These are phyloP conservation scores for Cetradonia linearis DNA, from an alignment of 495 filamentous ascomycete genomes.

Conservation along the genomic window DNA sequence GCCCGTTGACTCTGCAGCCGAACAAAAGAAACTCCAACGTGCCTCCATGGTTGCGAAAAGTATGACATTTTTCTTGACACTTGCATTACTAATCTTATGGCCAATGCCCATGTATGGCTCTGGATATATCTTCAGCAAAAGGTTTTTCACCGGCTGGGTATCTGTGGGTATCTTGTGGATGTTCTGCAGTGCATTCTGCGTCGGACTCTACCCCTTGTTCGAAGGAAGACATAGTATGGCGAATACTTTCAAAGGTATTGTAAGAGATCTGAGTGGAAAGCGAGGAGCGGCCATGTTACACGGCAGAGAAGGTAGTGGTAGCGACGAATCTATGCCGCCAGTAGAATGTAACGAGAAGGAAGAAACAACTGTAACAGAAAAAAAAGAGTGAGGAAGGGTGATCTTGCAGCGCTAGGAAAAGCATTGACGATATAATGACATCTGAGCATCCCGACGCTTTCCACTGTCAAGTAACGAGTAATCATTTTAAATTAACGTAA, in stretches of 20 bases:
- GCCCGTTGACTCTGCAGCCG: constrained; percentile 38
- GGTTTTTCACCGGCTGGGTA: constrained; percentile 91
- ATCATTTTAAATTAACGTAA: background rate
- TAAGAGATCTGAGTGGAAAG: constrained; percentile 56
- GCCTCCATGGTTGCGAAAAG: constrained; percentile 71
- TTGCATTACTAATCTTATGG: constrained; percentile 77
- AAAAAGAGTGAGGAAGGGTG: constrained; percentile 8
- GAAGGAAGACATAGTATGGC: constrained; percentile 64
- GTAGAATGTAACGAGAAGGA: constrained; percentile 11
- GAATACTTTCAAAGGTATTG: constrained; percentile 55
- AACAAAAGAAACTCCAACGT: constrained; percentile 56
- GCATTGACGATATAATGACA: constrained; percentile 5
- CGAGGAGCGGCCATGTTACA: constrained; percentile 15
- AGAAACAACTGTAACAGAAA: background rate
- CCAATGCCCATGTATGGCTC: constrained; percentile 90
- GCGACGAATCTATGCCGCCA: constrained; percentile 6
- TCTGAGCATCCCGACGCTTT: background rate
- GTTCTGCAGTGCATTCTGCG: constrained; percentile 60
- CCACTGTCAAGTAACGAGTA: background rate
- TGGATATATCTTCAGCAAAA: constrained; percentile 78
- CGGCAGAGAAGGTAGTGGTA: constrained; percentile 12
- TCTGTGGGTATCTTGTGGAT: constrained; percentile 80
- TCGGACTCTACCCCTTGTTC: constrained; percentile 74
- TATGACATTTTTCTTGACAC: constrained; percentile 63
- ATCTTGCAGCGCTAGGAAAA: background rate